Evolutionary conservation across 345 rosid genomes (phyloP).

Genomic region (Corchorus olitorius): DNA sequence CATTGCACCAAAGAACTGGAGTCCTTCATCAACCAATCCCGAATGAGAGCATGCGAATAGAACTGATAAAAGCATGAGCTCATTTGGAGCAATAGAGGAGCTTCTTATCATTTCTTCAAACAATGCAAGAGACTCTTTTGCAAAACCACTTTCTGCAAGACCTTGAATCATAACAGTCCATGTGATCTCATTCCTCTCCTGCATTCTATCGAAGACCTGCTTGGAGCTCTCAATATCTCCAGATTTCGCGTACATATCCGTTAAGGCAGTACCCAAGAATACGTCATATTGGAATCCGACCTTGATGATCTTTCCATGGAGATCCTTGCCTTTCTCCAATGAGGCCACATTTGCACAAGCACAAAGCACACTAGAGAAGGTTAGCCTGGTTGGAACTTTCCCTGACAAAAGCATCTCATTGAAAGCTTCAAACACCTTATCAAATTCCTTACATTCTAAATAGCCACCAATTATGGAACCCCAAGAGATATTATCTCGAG

Average conservation of each 20-base stretch:
- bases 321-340: conserved; percentile 51
- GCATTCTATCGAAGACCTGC: conserved; percentile 45
- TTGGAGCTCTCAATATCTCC: conserved; percentile 53
- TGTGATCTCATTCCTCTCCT: conserved; percentile 41
- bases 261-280: conserved; percentile 55
- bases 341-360: conserved; percentile 50
- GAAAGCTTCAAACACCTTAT: conserved; percentile 41
- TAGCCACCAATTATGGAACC: conserved; percentile 51
- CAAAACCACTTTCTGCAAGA: conserved; percentile 61
- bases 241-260: conserved; percentile 65
- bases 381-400: conserved; percentile 41
- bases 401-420: conserved; percentile 51
- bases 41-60: conserved; percentile 63
- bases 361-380: conserved; percentile 52
- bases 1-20: conserved; percentile 45
- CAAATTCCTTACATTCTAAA: conserved; percentile 42
- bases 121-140: conserved; percentile 41
- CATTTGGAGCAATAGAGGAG: conserved; percentile 40
- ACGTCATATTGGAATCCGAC: conserved; percentile 39
- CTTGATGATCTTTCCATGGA: conserved; percentile 58
- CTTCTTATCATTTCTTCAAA: conserved; percentile 49
- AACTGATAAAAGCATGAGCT: conserved; percentile 46
- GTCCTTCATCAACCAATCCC: conserved; percentile 51
- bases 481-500: conserved; percentile 45
- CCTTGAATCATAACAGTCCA: conserved; percentile 62